Evolutionary conservation across 768 basidiomycete genomes (phyloP).

Genomic region (Agrocybe praecox): DNA sequence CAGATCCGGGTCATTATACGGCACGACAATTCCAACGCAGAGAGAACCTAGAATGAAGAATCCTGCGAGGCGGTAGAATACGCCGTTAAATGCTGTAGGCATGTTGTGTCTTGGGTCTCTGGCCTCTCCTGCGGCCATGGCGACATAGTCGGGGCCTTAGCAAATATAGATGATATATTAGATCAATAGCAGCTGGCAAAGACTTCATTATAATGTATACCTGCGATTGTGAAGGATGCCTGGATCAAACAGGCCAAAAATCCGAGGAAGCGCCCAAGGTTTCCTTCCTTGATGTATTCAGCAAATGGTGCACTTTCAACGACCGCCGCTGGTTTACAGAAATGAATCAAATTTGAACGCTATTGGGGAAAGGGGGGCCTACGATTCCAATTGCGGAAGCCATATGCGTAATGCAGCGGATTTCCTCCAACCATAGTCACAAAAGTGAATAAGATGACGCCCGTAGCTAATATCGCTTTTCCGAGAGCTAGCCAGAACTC

Average conservation of each 20-base stretch:
- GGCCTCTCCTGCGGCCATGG: constrained; percentile 74
- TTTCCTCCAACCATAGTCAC: constrained; percentile 65
- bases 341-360: not conserved
- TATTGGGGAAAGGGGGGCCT: no score
- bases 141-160: constrained; percentile 50
- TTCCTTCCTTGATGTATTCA: constrained; percentile 56
- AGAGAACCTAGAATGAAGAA: constrained; percentile 79
- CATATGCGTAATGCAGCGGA: constrained; percentile 53
- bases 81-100: constrained; percentile 70
- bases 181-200: not conserved
- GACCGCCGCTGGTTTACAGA: constrained; percentile 34
- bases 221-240: constrained; percentile 63
- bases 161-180: not conserved
- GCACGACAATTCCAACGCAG: constrained; percentile 77
- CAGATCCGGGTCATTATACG: constrained; percentile 65
- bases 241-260: constrained; percentile 65
- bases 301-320: constrained; percentile 56
- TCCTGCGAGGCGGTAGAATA: constrained; percentile 76
- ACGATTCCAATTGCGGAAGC: constrained; percentile 58
- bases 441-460: constrained; percentile 57
- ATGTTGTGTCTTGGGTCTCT: constrained; percentile 70
- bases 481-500: constrained; percentile 59
- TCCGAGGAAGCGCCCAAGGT: constrained; percentile 60
- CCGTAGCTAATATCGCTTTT: constrained; percentile 48
- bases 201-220: constrained; percentile 26